phyloP scores from a whole-genome alignment of 495 filamentous ascomycete species.

The Aspergillus diversus region DNA sequence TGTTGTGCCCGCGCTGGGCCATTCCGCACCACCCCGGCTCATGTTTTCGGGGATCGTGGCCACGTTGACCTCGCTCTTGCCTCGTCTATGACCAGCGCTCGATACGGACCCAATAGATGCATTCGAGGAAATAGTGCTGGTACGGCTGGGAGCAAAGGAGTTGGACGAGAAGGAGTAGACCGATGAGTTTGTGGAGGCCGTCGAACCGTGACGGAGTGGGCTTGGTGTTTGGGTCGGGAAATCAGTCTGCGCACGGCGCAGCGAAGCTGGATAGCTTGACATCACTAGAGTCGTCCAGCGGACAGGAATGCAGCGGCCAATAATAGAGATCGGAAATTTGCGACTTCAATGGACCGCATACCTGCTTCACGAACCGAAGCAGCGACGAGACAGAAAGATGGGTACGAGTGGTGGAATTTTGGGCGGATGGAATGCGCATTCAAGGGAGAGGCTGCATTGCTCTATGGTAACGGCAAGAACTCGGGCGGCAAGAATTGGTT shows the following conservation, averaged over 20 bases:
- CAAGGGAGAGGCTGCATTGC: constrained; percentile 34
- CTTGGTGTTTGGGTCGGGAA: constrained; percentile 58
- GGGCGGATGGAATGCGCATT: constrained; percentile 35
- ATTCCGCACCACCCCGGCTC: constrained; percentile 30
- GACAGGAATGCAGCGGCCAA: constrained; percentile 34
- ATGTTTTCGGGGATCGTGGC: constrained; percentile 44
- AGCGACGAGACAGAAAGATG: constrained; percentile 20
- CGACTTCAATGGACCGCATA: constrained; percentile 46
- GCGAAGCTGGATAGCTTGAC: constrained; percentile 42
- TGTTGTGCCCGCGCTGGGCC: constrained; percentile 55
- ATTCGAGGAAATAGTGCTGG: constrained; percentile 77
- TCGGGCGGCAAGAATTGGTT: constrained; percentile 27
- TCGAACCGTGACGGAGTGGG: constrained; percentile 73
- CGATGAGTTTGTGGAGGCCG: constrained; percentile 77
- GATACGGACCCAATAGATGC: constrained; percentile 64
- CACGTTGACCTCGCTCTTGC: constrained; percentile 69
- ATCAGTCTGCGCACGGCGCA: constrained; percentile 71
- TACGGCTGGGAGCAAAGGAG: constrained; percentile 67
- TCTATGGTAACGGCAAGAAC: constrained; percentile 27
- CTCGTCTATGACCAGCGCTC: constrained; percentile 67
- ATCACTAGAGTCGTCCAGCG: constrained; percentile 38
- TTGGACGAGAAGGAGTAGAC: constrained; percentile 72
- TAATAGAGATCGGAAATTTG: constrained; percentile 30
- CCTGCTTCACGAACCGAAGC: constrained; percentile 43
- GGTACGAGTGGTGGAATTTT: constrained; percentile 6